Base-by-base conservation (phyloP, 2,329 filamentous ascomycete species). In the Fusarium sp. region DNA sequence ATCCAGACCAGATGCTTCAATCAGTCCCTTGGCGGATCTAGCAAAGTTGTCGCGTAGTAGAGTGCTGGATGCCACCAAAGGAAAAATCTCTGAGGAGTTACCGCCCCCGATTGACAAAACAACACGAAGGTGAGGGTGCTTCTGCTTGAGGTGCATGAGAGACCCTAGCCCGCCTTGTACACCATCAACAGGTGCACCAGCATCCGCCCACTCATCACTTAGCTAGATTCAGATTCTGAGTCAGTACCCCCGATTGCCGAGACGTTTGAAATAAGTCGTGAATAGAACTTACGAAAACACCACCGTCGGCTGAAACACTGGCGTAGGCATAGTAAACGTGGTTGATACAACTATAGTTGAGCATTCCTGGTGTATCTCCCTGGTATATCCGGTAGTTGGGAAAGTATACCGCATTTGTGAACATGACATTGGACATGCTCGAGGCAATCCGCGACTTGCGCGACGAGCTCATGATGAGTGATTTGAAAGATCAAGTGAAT, bases 241-340 rank as follows among this genome's bases (percentile, higher is more conserved):
- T 80, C 75, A 80, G 79, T 59, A 67, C 60, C 42, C 41, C 47
- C 50, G 52, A 54, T 61, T 62, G 57, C 41, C 50, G 52, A 67
- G 35, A 58, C 45, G 47, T 56, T 38, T 60, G 54, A 35, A 60
- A 38, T 29, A n/a, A 55, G 53, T 53, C 38, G 33, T 62, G 59
- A n/a, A 46, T 35, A 53, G 55, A 68, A 86, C 89, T 84, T 83
- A 95, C 93, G 85, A 93, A 92, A 70, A 95, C 89, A 58, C 88
- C 89, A 54, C 93, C 93, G 79, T 94, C 92, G 55, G 87, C 82
- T 70, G 89, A 89, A 46, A 95, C 88, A 81, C 88, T 92, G 65
- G 93, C 93, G 87, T 93, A 95, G 17, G 93, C 92, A 79, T 95
- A 95, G 81, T 94, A 95, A 31, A 95, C 90, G 78, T 94, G 92